These are phyloP conservation scores for Symmetrospora coprosmae DNA, from an alignment of 768 basidiomycete genomes.

Conservation along the genomic window DNA sequence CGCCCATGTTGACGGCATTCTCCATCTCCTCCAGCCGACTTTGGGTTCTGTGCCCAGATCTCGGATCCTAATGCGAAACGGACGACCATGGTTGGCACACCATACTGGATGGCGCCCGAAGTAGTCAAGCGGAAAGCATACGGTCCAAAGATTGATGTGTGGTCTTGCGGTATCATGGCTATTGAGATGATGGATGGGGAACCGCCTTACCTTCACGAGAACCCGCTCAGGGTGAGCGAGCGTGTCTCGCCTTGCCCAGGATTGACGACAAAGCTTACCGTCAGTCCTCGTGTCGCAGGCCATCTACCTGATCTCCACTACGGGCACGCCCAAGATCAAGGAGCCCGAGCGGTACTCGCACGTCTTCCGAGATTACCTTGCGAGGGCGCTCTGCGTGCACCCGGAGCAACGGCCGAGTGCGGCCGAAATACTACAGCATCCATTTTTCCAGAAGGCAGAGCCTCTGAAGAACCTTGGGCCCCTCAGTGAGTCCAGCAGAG, in stretches of 20 bases:
- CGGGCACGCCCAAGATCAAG: conserved; percentile 88
- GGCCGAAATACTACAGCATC: conserved; percentile 59
- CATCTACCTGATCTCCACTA: conserved; percentile 92
- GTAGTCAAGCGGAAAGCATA: conserved; percentile 76
- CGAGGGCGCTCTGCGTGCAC: conserved; percentile 79
- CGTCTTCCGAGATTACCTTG: conserved; percentile 77
- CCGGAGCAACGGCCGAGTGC: conserved; percentile 85
- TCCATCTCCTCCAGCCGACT: conserved; percentile 78
- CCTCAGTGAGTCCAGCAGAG: conserved; percentile 40
- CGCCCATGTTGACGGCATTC: not conserved
- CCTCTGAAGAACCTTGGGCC: conserved; percentile 72
- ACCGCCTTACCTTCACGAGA: conserved; percentile 75
- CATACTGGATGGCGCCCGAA: conserved; percentile 99
- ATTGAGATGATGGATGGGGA: conserved; percentile 85
- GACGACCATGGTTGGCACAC: conserved; percentile 90
- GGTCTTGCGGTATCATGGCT: conserved; percentile 50
- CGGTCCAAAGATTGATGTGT: conserved; percentile 94
- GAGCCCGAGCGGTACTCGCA: conserved; percentile 66
- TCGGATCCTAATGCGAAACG: conserved; percentile 63
- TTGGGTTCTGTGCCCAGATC: conserved; percentile 92
- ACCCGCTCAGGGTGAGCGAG: conserved; percentile 34
- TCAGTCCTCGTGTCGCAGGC: conserved; percentile 60
- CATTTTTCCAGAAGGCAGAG: conserved; percentile 48
- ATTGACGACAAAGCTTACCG: conserved; percentile 42
- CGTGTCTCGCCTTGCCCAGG: too few species aligned